phyloP scores from a whole-genome alignment of 2,329 filamentous ascomycete species.

The Alternaria burnsii region DNA sequence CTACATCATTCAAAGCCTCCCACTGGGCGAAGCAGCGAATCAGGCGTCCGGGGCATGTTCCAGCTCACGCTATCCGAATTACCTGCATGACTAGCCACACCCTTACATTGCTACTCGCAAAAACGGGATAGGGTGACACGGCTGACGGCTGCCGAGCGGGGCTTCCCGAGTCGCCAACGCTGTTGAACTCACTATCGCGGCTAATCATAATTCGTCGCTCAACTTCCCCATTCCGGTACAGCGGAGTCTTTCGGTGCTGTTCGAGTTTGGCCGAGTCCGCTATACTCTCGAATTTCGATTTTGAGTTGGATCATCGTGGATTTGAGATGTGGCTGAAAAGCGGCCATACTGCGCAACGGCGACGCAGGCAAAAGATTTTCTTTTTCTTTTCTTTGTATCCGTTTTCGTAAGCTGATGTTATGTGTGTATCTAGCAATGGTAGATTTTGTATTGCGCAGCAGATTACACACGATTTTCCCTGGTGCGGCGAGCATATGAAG shows the following conservation, averaged over 20 bases:
- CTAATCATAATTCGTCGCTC: slow-evolving; percentile 20
- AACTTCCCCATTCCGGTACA: slow-evolving; percentile 8
- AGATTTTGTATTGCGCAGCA: not conserved
- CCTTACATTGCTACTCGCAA: slow-evolving; percentile 18
- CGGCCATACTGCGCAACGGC: not conserved
- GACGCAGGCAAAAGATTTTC: not conserved
- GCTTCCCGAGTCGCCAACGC: slow-evolving; percentile 29
- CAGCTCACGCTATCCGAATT: slow-evolving; percentile 26
- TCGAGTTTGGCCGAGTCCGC: slow-evolving; percentile 3
- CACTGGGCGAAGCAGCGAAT: slow-evolving; percentile 14
- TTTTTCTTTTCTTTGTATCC: no score
- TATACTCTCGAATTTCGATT: slow-evolving; percentile 2
- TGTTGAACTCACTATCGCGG: slow-evolving; percentile 13
- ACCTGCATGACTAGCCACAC: slow-evolving; percentile 31
- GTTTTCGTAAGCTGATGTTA: not conserved
- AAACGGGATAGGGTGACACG: slow-evolving; percentile 15
- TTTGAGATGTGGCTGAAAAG: not conserved
- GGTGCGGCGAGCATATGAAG: slow-evolving; percentile 3
- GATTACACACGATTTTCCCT: not conserved
- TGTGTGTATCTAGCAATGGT: not conserved
- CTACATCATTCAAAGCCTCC: slow-evolving; percentile 8
- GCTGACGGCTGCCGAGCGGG: slow-evolving; percentile 32
- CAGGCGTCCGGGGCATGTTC: slow-evolving; percentile 9
- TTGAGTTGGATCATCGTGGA: slow-evolving; percentile 5
- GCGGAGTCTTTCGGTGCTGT: slow-evolving; percentile 6